Evolutionary conservation across 2,329 filamentous ascomycete species (phyloP).

Genomic region (Penicillium sp.): DNA sequence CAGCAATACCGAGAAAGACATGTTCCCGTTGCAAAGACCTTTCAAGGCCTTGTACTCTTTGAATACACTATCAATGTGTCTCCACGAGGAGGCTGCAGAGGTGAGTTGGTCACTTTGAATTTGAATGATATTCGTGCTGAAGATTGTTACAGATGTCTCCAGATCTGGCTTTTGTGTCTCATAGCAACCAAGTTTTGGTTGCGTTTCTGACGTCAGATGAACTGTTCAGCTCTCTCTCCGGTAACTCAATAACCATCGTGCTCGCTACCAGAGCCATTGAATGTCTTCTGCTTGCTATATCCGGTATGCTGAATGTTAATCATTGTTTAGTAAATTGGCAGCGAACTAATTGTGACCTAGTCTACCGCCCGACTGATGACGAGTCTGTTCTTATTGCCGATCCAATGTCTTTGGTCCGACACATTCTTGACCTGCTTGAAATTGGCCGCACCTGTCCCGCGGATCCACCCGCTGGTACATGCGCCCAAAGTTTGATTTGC

Average conservation of each 20-base stretch:
- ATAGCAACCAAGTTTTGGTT: conserved; percentile 55
- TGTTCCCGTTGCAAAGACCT: conserved; percentile 68
- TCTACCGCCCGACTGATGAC: conserved; percentile 15
- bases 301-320: conserved; percentile 42
- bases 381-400: conserved; percentile 35
- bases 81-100: conserved; percentile 48
- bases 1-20: conserved; percentile 53
- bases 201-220: conserved; percentile 60
- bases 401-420: conserved; percentile 34
- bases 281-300: conserved; percentile 55
- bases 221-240: conserved; percentile 49
- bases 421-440: conserved; percentile 38
- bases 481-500: conserved; percentile 39
- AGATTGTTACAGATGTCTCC: conserved; percentile 24
- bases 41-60: conserved; percentile 73
- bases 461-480: conserved; percentile 13
- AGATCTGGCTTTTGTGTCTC: conserved; percentile 39
- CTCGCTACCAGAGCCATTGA: conserved; percentile 58
- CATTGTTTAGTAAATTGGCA: not conserved
- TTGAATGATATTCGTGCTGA: not conserved
- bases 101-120: not conserved
- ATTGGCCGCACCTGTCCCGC: conserved; percentile 20
- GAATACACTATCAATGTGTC: conserved; percentile 63
- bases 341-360: conserved; percentile 24
- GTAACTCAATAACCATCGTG: conserved; percentile 47